These are phyloP conservation scores for Chlamydomonas urium DNA, from an alignment of 139 green algal genomes.

Conservation along the genomic window DNA sequence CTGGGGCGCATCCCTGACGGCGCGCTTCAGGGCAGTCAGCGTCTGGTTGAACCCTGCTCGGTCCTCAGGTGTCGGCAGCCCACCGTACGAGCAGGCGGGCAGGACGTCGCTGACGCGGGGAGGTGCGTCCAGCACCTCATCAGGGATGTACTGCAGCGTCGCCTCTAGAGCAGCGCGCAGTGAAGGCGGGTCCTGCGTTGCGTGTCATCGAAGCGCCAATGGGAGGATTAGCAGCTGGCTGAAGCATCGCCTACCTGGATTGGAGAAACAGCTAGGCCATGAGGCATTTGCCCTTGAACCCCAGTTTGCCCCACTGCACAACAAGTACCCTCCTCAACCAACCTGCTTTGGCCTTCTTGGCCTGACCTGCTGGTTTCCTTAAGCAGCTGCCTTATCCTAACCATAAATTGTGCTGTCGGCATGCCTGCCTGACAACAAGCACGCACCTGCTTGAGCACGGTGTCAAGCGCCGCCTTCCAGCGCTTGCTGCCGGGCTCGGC, in stretches of 20 bases:
- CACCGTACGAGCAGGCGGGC: not conserved
- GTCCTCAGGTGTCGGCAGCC: not conserved
- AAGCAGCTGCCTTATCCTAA: too few relatives aligned
- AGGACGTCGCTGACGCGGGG: not conserved
- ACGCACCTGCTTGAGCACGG: slow-evolving; percentile 27
- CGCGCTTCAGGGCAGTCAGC: slow-evolving; percentile 14
- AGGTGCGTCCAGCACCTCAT: slow-evolving; percentile 11
- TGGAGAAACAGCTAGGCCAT: not conserved
- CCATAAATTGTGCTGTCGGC: not conserved
- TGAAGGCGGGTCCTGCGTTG: not conserved
- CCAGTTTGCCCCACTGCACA: not conserved
- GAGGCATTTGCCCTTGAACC: not conserved
- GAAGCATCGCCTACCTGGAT: not conserved
- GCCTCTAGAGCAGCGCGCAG: not conserved
- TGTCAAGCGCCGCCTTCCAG: slow-evolving; percentile 56
- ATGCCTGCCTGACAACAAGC: not conserved
- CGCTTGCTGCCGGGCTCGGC: slow-evolving; percentile 55
- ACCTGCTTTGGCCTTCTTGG: too few relatives aligned
- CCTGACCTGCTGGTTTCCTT: too few relatives aligned
- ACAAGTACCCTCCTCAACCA: too few relatives aligned
- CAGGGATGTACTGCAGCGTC: slow-evolving; percentile 11
- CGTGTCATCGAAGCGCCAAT: too few relatives aligned
- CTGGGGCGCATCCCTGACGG: not conserved
- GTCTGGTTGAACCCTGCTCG: not conserved
- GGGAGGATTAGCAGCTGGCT: not conserved